phyloP scores from a whole-genome alignment of 1,284 basidiomycete genomes.

The Trichosporon faecale region DNA sequence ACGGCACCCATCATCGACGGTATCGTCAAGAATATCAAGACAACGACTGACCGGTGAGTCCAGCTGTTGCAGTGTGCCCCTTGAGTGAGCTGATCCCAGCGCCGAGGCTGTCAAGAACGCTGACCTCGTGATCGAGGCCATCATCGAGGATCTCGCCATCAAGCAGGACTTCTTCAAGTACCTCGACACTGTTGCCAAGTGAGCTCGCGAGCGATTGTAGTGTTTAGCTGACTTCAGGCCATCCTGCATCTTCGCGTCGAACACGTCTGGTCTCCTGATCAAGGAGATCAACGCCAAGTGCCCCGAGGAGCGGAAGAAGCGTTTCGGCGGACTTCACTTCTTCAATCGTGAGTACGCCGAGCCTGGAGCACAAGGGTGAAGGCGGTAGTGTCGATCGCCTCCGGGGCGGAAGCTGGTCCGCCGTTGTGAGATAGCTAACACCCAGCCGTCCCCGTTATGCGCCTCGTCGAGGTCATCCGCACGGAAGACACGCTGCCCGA shows the following conservation, averaged over 20 bases:
- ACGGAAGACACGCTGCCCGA: slow-evolving; percentile 54
- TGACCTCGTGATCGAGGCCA: slow-evolving; percentile 60
- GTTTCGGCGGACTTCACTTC: slow-evolving; percentile 58
- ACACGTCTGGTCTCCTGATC: slow-evolving; percentile 58
- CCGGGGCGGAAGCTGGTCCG: no score
- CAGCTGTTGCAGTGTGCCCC: no score
- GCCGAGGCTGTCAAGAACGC: slow-evolving; percentile 54
- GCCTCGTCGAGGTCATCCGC: slow-evolving; percentile 59
- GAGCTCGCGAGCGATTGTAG: not conserved
- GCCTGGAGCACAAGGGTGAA: not conserved
- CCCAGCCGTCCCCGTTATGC: slow-evolving; percentile 56
- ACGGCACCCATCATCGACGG: slow-evolving; percentile 35
- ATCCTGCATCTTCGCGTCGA: slow-evolving; percentile 56
- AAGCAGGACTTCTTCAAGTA: slow-evolving; percentile 58
- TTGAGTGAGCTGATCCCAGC: slow-evolving; percentile 20
- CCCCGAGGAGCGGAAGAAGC: slow-evolving; percentile 40
- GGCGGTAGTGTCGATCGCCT: not conserved
- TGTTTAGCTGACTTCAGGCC: slow-evolving; percentile 11
- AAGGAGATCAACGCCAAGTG: slow-evolving; percentile 55
- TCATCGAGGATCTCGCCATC: slow-evolving; percentile 58
- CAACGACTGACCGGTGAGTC: slow-evolving; percentile 54
- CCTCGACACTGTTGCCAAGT: slow-evolving; percentile 55
- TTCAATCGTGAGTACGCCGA: slow-evolving; percentile 54
- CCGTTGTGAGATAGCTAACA: no score
- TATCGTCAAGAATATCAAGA: slow-evolving; percentile 52